Base-by-base conservation (phyloP, 176 grass and related monocot genomes). In the Ensete glaucum region DNA sequence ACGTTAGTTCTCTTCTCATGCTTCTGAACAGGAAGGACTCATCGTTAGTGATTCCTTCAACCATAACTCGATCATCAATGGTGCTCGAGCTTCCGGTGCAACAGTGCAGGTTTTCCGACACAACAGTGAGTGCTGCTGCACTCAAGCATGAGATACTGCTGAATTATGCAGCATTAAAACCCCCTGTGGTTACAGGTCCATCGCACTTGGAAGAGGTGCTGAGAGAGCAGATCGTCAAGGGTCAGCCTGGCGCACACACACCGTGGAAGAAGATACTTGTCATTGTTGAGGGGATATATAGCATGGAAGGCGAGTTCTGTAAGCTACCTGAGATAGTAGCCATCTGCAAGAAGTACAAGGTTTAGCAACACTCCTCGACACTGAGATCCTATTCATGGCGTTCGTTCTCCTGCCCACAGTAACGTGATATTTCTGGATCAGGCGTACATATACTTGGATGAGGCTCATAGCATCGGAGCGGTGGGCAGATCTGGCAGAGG, bases 341-440 rank as follows among this genome's bases (percentile, higher is more conserved):
- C 34, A 69, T 69, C 66, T 69, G 66, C 66, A 69, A 69, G 66
- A 69, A 69, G 66, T 69, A 69, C 26, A 69, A 69, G 66, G 66
- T 69, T 49, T 9, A 14, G 1, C 26, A 69, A 19, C 6, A 9
- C 8, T 19, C 11, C 1, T 16, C 34, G 4, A 6, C 34, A 43
- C 34, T 43, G 34, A 43, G 34, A 43, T 43, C 34, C 29, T 43
- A 6, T 6, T 43, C 34, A 43, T 43, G 34, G 34, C 34, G 34
- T 6, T 6, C 34, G 34, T 43, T 43, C 4, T 64, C 22, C 21
- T 26, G 20, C 3, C 62, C 11, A 11, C 13, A 26, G 25, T 23
- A 26, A 20, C 62, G 9, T 64, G 19, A 11, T 29, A 10, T 65
- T 3, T 65, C 22, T 65, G 63, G 66, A 49, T 69, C 66, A 69